Base-by-base conservation (phyloP, 2,329 filamentous ascomycete species). In the Dactylellina drechsleri region DNA sequence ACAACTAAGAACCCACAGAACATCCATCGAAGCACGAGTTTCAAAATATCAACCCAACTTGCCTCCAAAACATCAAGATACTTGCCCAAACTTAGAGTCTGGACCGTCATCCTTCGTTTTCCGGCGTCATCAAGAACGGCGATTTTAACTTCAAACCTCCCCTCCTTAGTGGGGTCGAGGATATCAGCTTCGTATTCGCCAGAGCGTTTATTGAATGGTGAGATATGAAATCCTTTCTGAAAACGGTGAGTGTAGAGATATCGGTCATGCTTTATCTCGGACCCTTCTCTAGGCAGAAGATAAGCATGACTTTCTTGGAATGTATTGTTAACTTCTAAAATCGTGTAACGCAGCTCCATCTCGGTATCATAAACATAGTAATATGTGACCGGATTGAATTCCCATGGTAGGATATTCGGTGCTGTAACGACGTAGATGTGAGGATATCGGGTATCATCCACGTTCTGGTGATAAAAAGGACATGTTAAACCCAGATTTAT, bases 261-360 rank as follows among this genome's bases (percentile, higher is more conserved):
- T 45, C 26, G 54, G 0, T 61, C 56, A 13, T 66, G 75, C 52
- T 74, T 79, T 15, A 65, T 41, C 6, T 66, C 59, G 1, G 78
- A 75, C 49, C 81, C 78, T 31, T 81, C 81, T n/a, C 82, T 81
- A 26, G 84, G 84, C 12, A 91, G 82, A 41, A 89, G 83, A 78
- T 91, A 91, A 81, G 90, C 86, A 8, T 89, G 86, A 59, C 89
- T 85, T 81, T 93, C 91, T 57, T 87, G 89, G 79, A 92, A 92
- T 0, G 90, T 91, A 78, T 92, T 92, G 81, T 91, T 92, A 53
- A 92, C 89, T 80, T 93, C 91, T 0, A 91, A 80, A 0, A 93
- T 84, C 82, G 92, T 88, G 66, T 88, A 88, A 23, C 84, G 85
- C 13, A 93, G 83, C 68, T 85, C 85, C 7, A 86, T 81, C 16